Conservation (phyloP, 352 stramenopile genomes). For the Globisporangium nodosum region DNA sequence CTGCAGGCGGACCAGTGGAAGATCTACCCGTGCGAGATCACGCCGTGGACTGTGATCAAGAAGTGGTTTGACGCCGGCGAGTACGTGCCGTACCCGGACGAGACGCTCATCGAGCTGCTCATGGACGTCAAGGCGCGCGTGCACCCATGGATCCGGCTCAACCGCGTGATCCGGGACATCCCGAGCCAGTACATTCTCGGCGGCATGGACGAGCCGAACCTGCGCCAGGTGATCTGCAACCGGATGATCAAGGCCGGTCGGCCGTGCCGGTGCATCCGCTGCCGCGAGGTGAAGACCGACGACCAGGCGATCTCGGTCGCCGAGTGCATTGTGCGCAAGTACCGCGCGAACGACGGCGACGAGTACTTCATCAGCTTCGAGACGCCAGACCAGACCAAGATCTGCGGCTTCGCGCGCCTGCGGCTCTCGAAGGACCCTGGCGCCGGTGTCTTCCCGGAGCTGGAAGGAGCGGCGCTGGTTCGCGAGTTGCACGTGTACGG, state of each 20-base stretch:
- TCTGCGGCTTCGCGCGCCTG: constrained; percentile 89
- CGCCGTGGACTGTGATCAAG: constrained; percentile 88
- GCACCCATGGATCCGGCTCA: constrained; percentile 93
- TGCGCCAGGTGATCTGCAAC: constrained; percentile 86
- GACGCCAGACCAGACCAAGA: constrained; percentile 82
- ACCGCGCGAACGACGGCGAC: constrained; percentile 79
- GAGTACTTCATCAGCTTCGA: constrained; percentile 94
- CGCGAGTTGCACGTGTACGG: constrained; percentile 91
- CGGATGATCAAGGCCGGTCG: constrained; percentile 72
- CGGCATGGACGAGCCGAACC: constrained; percentile 89
- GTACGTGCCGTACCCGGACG: constrained; percentile 88
- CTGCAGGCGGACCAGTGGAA: constrained; percentile 95
- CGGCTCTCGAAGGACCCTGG: constrained; percentile 67
- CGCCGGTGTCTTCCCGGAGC: constrained; percentile 66
- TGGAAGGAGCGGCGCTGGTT: constrained; percentile 77
- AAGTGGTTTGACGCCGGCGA: constrained; percentile 86
- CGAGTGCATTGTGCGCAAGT: constrained; percentile 70
- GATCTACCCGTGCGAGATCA: constrained; percentile 93
- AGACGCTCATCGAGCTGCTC: constrained; percentile 85
- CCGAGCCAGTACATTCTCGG: constrained; percentile 92
- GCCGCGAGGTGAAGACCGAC: constrained; percentile 88
- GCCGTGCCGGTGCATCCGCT: constrained; percentile 87
- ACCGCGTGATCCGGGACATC: constrained; percentile 93
- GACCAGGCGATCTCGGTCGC: constrained; percentile 68
- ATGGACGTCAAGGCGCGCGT: constrained; percentile 89